Conservation (phyloP, 257 asterid genomes). For the Gentiana straminea region DNA sequence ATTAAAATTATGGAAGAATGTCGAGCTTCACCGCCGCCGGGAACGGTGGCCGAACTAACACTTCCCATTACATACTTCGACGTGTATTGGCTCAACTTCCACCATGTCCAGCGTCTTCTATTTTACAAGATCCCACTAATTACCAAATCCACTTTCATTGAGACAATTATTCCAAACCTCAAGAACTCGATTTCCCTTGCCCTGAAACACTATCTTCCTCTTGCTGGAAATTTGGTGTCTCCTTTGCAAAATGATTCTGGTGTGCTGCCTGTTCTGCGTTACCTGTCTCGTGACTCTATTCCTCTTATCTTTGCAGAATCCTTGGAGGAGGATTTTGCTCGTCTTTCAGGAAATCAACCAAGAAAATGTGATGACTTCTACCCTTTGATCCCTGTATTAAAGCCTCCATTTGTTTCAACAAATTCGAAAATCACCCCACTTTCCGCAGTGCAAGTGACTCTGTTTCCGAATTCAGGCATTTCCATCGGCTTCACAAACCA, state of each 20-base stretch:
- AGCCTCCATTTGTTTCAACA: constrained; percentile 9
- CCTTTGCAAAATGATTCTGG: constrained; percentile 6
- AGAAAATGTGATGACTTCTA: constrained; percentile 28
- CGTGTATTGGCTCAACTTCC: constrained; percentile 28
- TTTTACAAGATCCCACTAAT: constrained; percentile 32
- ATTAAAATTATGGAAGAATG: constrained; percentile 17
- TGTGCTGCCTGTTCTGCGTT: constrained; percentile 23
- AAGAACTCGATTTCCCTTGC: constrained; percentile 33
- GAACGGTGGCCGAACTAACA: constrained; percentile 6
- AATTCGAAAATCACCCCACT: constrained; percentile 10
- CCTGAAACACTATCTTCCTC: constrained; percentile 37
- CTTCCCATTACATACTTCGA: constrained; percentile 36
- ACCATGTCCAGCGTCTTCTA: constrained; percentile 24
- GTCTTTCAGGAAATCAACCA: constrained; percentile 18
- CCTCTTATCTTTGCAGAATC: constrained; percentile 21
- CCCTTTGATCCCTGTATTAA: constrained; percentile 25
- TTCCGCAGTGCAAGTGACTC: constrained; percentile 36
- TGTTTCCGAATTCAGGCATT: constrained; percentile 30
- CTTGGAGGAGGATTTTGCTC: constrained; percentile 12
- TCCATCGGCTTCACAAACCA: constrained; percentile 32
- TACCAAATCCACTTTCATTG: constrained; percentile 18
- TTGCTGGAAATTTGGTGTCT: constrained; percentile 25
- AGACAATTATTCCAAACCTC: constrained; percentile 30
- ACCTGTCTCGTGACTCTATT: constrained; percentile 27
- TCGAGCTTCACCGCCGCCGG: constrained; percentile 22